Percentiles rank a stretch among this genome's conserved stretches.
Conservation (phyloP, 139 green algal species). For the Ettlia oleoabundans region DNA sequence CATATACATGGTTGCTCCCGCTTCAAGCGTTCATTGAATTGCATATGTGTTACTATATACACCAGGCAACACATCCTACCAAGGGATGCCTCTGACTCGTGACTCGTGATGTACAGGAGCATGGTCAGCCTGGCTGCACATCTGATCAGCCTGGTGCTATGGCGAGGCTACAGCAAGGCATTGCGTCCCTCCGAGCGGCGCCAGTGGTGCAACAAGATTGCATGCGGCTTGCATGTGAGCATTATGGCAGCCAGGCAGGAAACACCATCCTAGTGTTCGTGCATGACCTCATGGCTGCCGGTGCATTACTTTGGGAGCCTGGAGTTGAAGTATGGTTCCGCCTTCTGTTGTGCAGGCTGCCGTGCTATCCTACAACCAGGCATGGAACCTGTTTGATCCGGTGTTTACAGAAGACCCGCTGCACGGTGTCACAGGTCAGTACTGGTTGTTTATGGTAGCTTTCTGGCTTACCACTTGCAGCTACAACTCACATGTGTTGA, state of each 20-base stretch:
- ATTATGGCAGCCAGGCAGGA: no score
- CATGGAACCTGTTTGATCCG: conserved; percentile 36
- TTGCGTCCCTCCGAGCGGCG: neutral
- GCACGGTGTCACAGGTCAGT: conserved; percentile 24
- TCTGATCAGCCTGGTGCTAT: conserved; percentile 2
- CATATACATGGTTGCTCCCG: no score
- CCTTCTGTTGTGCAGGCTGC: conserved; percentile 42
- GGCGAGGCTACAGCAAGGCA: conserved; percentile 15
- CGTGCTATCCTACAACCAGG: conserved; percentile 34
- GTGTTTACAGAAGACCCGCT: conserved; percentile 37
- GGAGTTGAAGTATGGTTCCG: no score
- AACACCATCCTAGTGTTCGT: no score
- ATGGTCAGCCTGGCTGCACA: conserved; percentile 31
- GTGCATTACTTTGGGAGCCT: no score
- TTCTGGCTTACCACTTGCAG: no score
- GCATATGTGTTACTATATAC: neutral
- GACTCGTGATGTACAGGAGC: neutral
- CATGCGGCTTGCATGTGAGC: conserved; percentile 38
- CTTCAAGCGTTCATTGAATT: no score
- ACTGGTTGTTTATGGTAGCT: neutral
- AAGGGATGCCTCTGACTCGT: no score
- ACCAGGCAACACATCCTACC: no score
- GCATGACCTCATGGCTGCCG: no score
- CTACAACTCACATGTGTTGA: no score
- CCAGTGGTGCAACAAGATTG: conserved; percentile 42